Conservation (phyloP, 163 green algal genomes). For the Picocystis sp. region DNA sequence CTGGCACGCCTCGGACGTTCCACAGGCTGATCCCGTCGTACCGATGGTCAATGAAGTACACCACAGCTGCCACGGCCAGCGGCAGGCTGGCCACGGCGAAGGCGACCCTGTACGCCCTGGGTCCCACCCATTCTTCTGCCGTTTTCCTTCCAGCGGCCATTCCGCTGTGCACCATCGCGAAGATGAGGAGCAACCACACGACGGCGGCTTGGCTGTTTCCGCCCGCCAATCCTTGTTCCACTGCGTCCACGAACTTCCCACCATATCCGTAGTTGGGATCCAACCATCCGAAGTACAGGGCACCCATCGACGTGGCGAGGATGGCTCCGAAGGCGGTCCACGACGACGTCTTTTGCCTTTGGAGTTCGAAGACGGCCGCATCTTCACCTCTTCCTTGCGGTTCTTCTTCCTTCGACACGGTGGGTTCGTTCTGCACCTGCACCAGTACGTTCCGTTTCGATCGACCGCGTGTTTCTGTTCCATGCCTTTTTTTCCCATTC, state of each 20-base stretch:
- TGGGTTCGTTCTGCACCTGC: slow-evolving; percentile 3
- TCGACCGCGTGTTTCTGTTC: too few species aligned
- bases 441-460: not conserved
- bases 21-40: slow-evolving; percentile 65
- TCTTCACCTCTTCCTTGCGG: slow-evolving; percentile 53
- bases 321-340: slow-evolving; percentile 67
- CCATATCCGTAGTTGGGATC: slow-evolving; percentile 56
- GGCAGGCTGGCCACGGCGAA: slow-evolving; percentile 74
- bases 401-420: not conserved
- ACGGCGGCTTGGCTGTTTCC: slow-evolving; percentile 36
- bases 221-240: slow-evolving; percentile 4
- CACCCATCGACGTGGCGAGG: slow-evolving; percentile 51
- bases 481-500: too few species aligned
- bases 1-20: slow-evolving; percentile 52
- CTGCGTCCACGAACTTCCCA: slow-evolving; percentile 39
- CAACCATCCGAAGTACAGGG: slow-evolving; percentile 79
- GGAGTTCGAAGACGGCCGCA: slow-evolving; percentile 54
- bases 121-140: slow-evolving; percentile 64
- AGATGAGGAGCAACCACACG: slow-evolving; percentile 66
- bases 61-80: slow-evolving; percentile 64
- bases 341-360: slow-evolving; percentile 45
- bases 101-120: slow-evolving; percentile 73
- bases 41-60: slow-evolving; percentile 97
- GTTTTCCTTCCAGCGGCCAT: slow-evolving; percentile 62
- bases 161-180: slow-evolving; percentile 73